Evolutionary conservation across 1,284 basidiomycete genomes (phyloP).

Genomic region (Omphalotus olearius): DNA sequence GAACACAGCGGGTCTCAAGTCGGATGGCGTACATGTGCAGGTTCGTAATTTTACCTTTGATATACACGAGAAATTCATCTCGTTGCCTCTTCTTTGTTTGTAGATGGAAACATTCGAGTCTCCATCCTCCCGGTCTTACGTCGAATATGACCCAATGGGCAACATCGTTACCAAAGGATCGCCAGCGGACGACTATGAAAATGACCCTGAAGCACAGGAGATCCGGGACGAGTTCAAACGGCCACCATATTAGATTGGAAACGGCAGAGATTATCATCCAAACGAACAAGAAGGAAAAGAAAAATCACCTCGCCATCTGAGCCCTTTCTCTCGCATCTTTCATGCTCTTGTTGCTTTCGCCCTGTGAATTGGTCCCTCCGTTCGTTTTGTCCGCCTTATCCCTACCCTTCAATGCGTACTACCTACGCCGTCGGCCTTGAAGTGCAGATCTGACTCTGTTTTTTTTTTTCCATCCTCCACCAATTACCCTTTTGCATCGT

Average conservation of each 20-base stretch:
- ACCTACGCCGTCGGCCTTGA: too few species aligned
- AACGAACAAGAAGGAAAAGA: not conserved
- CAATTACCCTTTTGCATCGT: too few species aligned
- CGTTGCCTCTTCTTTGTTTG: not conserved
- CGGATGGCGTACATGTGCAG: slow-evolving; percentile 43
- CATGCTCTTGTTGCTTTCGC: not conserved
- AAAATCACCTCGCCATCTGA: not conserved
- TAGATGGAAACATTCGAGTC: slow-evolving; percentile 58
- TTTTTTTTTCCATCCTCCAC: too few species aligned
- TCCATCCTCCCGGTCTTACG: slow-evolving; percentile 21
- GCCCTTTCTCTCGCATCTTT: not conserved
- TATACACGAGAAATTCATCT: not conserved
- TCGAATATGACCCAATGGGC: slow-evolving; percentile 51
- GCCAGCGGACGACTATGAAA: slow-evolving; percentile 27
- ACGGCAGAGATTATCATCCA: too few species aligned
- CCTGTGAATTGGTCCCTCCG: too few species aligned
- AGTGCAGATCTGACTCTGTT: too few species aligned
- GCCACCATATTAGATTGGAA: slow-evolving; percentile 41
- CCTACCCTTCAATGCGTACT: too few species aligned
- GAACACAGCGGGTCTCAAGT: slow-evolving; percentile 25
- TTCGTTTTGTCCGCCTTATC: too few species aligned
- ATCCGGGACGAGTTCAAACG: slow-evolving; percentile 61
- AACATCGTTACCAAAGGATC: slow-evolving; percentile 34
- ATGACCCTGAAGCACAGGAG: slow-evolving; percentile 48
- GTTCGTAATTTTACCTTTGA: slow-evolving; percentile 21